Percentiles rank a stretch among this genome's conserved stretches.
phyloP scores from a whole-genome alignment of 2,329 filamentous ascomycete species.

The Allantophomopsis cytisporea region DNA sequence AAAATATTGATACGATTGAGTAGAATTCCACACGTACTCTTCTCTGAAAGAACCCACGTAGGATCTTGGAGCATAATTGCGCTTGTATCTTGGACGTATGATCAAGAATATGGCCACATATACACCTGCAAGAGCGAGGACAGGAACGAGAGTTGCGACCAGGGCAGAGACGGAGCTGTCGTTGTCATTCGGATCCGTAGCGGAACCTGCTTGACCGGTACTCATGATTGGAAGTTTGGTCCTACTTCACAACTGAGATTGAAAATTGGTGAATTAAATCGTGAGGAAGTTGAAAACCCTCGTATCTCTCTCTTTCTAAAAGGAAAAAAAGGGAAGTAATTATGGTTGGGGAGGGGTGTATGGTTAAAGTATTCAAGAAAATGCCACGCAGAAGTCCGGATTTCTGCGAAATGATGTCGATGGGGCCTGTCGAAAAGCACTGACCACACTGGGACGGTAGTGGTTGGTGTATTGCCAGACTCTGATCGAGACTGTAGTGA shows the following conservation, averaged over 20 bases:
- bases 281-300: background rate
- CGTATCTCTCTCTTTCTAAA: background rate
- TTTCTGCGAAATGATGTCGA: too few species aligned
- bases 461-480: too few species aligned
- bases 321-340: background rate
- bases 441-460: too few species aligned
- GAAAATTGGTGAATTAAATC: background rate
- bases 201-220: background rate
- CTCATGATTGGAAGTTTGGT: background rate
- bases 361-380: background rate
- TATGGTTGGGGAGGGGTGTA: background rate
- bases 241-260: background rate
- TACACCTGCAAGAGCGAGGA: conserved; percentile 27
- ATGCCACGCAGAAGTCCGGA: too few species aligned
- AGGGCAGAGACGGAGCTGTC: conserved; percentile 21
- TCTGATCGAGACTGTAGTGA: too few species aligned
- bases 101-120: conserved; percentile 32
- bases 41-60: conserved; percentile 36
- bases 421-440: too few species aligned
- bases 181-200: background rate
- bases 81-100: conserved; percentile 29
- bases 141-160: conserved; percentile 31
- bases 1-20: conserved; percentile 2
- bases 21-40: conserved; percentile 11
- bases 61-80: conserved; percentile 39